Percentiles rank a stretch among this genome's conserved stretches.
Evolutionary conservation across 257 asterid genomes (phyloP).

Genomic region (Ilex asprella): DNA sequence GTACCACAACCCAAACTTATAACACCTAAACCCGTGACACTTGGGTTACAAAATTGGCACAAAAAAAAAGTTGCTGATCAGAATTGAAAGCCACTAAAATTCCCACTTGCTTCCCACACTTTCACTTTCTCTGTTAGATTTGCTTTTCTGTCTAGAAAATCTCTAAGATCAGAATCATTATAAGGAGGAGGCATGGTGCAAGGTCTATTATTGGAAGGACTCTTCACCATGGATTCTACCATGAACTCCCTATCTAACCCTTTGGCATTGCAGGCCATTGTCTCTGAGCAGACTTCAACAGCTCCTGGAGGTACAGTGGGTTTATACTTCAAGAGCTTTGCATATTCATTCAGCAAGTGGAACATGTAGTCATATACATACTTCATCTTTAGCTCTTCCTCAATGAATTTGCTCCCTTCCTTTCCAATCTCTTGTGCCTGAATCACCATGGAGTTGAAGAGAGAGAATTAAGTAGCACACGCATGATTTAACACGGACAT

Average conservation of each 20-base stretch:
- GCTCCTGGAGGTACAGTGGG: constrained; percentile 57
- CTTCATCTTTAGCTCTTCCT: constrained; percentile 70
- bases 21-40: no score
- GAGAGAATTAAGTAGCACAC: no score
- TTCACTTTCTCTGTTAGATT: constrained; percentile 53
- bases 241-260: constrained; percentile 54
- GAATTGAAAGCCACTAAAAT: no score
- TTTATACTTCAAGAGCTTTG: constrained; percentile 56
- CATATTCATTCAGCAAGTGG: constrained; percentile 66
- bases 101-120: constrained; percentile 37
- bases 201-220: constrained; percentile 51
- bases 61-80: no score
- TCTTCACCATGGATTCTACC: constrained; percentile 65
- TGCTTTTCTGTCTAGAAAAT: constrained; percentile 32
- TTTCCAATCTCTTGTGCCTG: constrained; percentile 74
- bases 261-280: constrained; percentile 46
- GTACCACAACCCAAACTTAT: no score
- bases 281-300: constrained; percentile 56
- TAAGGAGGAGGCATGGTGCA: constrained; percentile 74
- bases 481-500: no score
- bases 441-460: no score
- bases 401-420: constrained; percentile 69
- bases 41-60: no score
- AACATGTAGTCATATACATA: constrained; percentile 67
- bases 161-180: constrained; percentile 31